Evolutionary conservation across 441 rosid species (phyloP).

Genomic region (Capsella rubella): DNA sequence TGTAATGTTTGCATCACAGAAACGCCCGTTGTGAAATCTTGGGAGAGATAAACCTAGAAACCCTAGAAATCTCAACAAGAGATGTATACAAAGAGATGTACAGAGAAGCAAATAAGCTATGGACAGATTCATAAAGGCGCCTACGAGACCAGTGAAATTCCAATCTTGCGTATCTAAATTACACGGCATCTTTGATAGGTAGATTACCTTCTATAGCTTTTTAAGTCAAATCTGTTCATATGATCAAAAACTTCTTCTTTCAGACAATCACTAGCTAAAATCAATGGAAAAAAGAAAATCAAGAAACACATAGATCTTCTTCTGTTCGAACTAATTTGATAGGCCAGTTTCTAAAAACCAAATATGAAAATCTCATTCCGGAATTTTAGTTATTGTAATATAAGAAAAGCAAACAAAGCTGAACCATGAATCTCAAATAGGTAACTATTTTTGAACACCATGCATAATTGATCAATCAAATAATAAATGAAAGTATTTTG

Average conservation of each 20-base stretch:
- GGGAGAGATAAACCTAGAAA: slow-evolving; percentile 66
- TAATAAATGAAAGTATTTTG: too few species aligned
- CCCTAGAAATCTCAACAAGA: slow-evolving; percentile 58
- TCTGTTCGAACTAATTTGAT: slow-evolving; percentile 14
- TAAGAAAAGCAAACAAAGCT: too few species aligned
- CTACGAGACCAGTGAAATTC: slow-evolving; percentile 63
- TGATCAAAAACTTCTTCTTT: slow-evolving; percentile 9
- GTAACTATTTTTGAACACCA: too few species aligned
- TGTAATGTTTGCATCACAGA: slow-evolving; percentile 43
- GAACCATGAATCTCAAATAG: too few species aligned
- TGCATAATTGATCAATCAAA: too few species aligned
- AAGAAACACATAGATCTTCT: slow-evolving; percentile 10
- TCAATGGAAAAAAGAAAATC: not conserved
- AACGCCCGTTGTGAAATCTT: slow-evolving; percentile 65
- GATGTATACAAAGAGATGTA: slow-evolving; percentile 60
- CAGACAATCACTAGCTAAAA: not conserved
- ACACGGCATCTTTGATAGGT: slow-evolving; percentile 50
- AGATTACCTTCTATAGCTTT: not conserved
- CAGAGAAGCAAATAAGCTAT: slow-evolving; percentile 66
- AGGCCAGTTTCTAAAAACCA: not conserved
- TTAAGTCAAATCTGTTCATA: not conserved
- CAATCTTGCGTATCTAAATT: slow-evolving; percentile 56
- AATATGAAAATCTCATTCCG: too few species aligned
- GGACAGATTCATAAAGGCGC: slow-evolving; percentile 74
- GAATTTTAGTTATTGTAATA: too few species aligned